Evolutionary conservation across 1,284 basidiomycete genomes (phyloP), one percentile per base, ranked within the genome.

Genomic region (Cutaneotrichosporon spelunceum): DNA sequence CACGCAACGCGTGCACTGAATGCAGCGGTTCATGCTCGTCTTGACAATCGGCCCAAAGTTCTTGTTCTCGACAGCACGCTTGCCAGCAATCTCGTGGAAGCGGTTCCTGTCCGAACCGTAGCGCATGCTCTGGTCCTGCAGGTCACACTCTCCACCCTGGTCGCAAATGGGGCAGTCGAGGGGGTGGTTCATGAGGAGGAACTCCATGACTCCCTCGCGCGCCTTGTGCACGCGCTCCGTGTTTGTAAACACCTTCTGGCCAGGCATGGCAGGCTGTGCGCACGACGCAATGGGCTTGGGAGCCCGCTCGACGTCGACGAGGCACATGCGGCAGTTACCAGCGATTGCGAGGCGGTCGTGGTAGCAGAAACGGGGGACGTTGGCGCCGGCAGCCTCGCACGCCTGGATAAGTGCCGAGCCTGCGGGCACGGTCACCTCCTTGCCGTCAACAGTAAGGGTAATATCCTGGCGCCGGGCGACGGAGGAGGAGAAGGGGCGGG

Each of bases 71-170:
- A 96, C 91, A 1, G 96, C 95, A 64, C 95, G 91, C 82, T 99
- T 99, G 71, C 95, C 96, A 3, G 90, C 87, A 65, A 96, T 91
- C 83, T 99, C 95, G 82, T 98, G 94, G 86, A 97, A 98, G 54
- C 96, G 88, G 6, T 91, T 89, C 65, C 96, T 89, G 82, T 99
- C 95, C 13, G 93, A 90, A 53, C 95, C 95, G 77, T 99, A 99
- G 60, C 95, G 90, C 94, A 99, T 98, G 27, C 94, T 95, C 81
- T 99, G 96, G 81, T 99, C 95, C 83, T 99, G 95, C 24, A 99
- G 84, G 78, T 99, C 96, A 78, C 96, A 99, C 85, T 99, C 95
- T 65, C 91, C 92, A 79, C 91, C 92, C 81, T 95, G 93, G 79
- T 99, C 96, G 75, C 95, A 99, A 70, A 99, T 91, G 36, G 96